phyloP scores from a whole-genome alignment of 352 stramenopile species.

The Globisporangium apiculatum region DNA sequence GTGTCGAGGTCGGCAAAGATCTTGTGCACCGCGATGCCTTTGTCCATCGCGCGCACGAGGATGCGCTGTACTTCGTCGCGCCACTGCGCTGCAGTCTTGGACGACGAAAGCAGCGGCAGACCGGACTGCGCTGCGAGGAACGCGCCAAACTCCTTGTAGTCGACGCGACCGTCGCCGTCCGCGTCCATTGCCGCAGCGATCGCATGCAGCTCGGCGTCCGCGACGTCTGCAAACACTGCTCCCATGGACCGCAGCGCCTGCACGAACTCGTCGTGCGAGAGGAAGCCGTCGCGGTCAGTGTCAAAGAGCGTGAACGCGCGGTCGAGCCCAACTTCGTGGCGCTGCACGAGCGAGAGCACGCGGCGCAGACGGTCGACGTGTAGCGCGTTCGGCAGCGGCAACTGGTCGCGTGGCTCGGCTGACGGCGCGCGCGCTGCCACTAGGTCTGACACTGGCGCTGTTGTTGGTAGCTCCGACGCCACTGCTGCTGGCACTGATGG shows the following conservation, averaged over 20 bases:
- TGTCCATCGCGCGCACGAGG: conserved; percentile 39
- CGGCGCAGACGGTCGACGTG: conserved; percentile 30
- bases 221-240: conserved; percentile 32
- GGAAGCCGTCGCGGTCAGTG: conserved; percentile 26
- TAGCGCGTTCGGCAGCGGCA: conserved; percentile 3
- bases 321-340: conserved; percentile 21
- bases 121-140: conserved; percentile 17
- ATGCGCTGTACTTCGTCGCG: conserved; percentile 49
- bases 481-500: background rate
- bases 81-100: conserved; percentile 14
- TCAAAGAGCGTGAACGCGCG: conserved; percentile 45
- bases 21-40: conserved; percentile 49
- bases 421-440: too few relatives aligned
- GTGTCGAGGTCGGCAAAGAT: conserved; percentile 60
- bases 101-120: background rate
- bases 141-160: conserved; percentile 32
- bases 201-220: conserved; percentile 28
- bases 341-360: conserved; percentile 23
- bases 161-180: conserved; percentile 41
- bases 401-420: too few relatives aligned
- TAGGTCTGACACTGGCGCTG: too few relatives aligned
- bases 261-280: conserved; percentile 43
- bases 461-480: too few relatives aligned
- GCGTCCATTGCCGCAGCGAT: conserved; percentile 28
- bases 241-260: conserved; percentile 38